Conservation (phyloP, 345 rosid species). For the Hibiscus mutabilis region DNA sequence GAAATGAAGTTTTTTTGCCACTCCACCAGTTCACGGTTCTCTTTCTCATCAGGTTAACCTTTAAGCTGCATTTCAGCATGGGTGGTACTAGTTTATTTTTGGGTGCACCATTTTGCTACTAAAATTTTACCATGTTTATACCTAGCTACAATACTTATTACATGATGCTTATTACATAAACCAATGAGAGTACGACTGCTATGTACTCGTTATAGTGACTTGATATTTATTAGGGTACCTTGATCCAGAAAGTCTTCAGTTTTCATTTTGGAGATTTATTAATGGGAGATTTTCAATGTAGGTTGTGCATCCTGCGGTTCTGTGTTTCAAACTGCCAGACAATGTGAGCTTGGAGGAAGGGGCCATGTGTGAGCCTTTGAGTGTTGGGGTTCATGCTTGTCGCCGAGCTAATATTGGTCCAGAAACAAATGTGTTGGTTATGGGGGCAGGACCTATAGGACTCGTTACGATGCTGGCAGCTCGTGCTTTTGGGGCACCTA, state of each 20-base stretch:
- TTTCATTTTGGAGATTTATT: neutral
- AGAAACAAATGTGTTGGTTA: conserved; percentile 56
- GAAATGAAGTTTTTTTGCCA: conserved; percentile 90
- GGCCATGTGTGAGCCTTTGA: conserved; percentile 94
- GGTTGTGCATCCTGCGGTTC: conserved; percentile 92
- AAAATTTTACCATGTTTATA: neutral
- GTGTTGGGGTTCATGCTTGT: conserved; percentile 94
- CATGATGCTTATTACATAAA: neutral
- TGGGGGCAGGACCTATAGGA: conserved; percentile 95
- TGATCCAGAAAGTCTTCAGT: neutral
- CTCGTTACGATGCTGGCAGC: conserved; percentile 87
- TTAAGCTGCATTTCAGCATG: neutral
- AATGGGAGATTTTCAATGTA: conserved; percentile 10
- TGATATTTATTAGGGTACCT: neutral
- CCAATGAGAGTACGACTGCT: neutral
- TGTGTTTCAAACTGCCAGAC: conserved; percentile 85
- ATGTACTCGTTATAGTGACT: neutral
- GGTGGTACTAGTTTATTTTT: neutral
- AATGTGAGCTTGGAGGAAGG: conserved; percentile 93
- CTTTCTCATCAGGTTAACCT: conserved; percentile 64
- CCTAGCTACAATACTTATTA: neutral
- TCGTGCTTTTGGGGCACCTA: conserved; percentile 84
- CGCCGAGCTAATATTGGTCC: conserved; percentile 76
- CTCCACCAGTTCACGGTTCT: conserved; percentile 88
- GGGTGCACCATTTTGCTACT: neutral